These are phyloP conservation scores for Penicillium cosmopolitanum DNA, from an alignment of 495 filamentous ascomycete genomes.

Conservation along the genomic window DNA sequence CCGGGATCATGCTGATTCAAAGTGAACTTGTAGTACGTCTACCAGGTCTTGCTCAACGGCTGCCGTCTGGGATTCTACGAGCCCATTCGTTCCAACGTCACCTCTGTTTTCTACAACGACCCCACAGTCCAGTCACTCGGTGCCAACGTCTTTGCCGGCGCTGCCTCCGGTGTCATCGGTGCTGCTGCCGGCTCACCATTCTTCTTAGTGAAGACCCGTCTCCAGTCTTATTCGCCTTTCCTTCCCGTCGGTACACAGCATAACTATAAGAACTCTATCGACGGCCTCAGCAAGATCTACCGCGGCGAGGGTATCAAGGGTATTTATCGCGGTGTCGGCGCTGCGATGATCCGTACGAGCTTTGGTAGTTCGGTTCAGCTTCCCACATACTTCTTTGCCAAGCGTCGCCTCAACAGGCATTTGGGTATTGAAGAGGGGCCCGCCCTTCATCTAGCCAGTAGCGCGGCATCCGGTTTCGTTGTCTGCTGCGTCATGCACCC, in stretches of 20 bases:
- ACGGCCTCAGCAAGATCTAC: constrained; percentile 83
- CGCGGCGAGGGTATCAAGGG: constrained; percentile 74
- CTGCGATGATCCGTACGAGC: constrained; percentile 96
- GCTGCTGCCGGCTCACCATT: constrained; percentile 92
- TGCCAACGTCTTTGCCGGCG: constrained; percentile 92
- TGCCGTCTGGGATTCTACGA: constrained; percentile 98
- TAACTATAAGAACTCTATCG: constrained; percentile 80
- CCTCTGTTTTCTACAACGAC: constrained; percentile 70
- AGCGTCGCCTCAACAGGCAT: constrained; percentile 78
- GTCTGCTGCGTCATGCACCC: constrained; percentile 99
- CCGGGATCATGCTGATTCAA: constrained; percentile 8
- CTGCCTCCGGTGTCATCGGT: constrained; percentile 83
- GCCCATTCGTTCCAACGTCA: constrained; percentile 74
- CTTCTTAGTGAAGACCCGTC: constrained; percentile 96
- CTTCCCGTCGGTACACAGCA: constrained; percentile 96
- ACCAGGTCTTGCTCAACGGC: constrained; percentile 95
- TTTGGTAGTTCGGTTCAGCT: constrained; percentile 95
- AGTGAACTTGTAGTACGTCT: constrained; percentile 69
- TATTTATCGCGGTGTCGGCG: constrained; percentile 85
- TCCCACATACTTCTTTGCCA: constrained; percentile 98
- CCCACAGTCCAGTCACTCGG: constrained; percentile 74
- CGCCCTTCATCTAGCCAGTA: constrained; percentile 85
- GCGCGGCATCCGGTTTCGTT: constrained; percentile 89
- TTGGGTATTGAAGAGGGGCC: constrained; percentile 89
- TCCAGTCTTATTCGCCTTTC: constrained; percentile 94